phyloP scores from a whole-genome alignment of 768 basidiomycete species.

The Lanmaoa rubissima region DNA sequence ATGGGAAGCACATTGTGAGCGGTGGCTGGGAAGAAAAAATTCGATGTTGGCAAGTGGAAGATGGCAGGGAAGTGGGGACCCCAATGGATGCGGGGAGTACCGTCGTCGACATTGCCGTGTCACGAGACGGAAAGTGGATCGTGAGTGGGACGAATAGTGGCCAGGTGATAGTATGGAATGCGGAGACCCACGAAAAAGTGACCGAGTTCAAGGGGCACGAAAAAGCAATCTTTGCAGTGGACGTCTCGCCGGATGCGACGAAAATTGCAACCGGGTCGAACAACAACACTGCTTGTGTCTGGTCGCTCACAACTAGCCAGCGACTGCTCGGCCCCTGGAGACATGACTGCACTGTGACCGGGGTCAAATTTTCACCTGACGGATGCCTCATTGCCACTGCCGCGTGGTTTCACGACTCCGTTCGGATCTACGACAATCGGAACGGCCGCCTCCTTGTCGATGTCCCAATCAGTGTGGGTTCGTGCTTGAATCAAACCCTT shows the following conservation, averaged over 20 bases:
- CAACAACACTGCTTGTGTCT: neutral
- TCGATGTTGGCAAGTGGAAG: constrained; percentile 5
- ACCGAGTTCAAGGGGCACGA: neutral
- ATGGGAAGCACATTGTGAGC: neutral
- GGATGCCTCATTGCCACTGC: neutral
- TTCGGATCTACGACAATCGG: too few relatives aligned
- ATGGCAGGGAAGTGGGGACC: neutral
- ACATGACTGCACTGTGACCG: neutral
- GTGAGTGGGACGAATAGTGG: too few relatives aligned
- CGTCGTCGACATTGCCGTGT: neutral
- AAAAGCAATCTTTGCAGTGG: neutral
- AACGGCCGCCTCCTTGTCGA: too few relatives aligned
- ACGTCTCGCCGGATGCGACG: neutral
- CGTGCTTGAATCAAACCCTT: too few relatives aligned
- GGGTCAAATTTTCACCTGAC: neutral
- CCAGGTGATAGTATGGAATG: too few relatives aligned
- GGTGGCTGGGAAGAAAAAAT: neutral
- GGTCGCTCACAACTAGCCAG: neutral
- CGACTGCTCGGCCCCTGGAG: neutral
- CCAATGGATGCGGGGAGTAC: neutral
- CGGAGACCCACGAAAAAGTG: too few relatives aligned
- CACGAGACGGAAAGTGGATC: too few relatives aligned
- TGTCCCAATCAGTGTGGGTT: neutral
- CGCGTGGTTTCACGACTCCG: too few relatives aligned
- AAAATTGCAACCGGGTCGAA: neutral